Evolutionary conservation across 1,284 basidiomycete genomes (phyloP).

Genomic region (Mycena citricolor): DNA sequence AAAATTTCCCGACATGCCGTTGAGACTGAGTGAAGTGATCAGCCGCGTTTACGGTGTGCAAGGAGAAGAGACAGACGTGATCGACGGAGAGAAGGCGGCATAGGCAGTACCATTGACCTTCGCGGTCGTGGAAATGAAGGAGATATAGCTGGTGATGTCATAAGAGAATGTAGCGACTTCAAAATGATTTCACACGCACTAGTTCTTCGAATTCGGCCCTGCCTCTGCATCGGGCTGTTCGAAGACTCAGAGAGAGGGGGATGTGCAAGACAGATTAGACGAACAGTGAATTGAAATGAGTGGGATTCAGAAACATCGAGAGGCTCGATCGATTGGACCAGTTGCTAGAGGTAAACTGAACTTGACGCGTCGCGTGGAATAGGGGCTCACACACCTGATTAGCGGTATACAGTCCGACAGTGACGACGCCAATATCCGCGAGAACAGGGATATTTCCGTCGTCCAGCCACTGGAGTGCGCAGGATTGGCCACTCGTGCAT

Average conservation of each 20-base stretch:
- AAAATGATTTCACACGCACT: constrained; percentile 39
- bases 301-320: constrained; percentile 57
- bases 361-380: not conserved
- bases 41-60: not conserved
- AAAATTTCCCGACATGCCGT: constrained; percentile 60
- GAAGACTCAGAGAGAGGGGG: constrained; percentile 2
- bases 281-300: constrained; percentile 55
- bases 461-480: constrained; percentile 59
- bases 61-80: constrained; percentile 42
- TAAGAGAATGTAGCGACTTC: constrained; percentile 1
- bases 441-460: constrained; percentile 54
- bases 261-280: constrained; percentile 19
- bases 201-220: constrained; percentile 52
- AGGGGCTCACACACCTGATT: constrained; percentile 43
- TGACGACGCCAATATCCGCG: constrained; percentile 45
- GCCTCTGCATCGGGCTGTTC: constrained; percentile 45
- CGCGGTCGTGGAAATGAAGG: constrained; percentile 46
- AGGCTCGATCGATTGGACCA: constrained; percentile 48
- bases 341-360: constrained; percentile 36
- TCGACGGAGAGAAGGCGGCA: constrained; percentile 52
- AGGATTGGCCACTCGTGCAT: constrained; percentile 53
- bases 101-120: constrained; percentile 40
- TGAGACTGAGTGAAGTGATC: constrained; percentile 39
- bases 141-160: constrained; percentile 49
- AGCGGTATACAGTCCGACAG: constrained; percentile 55